These are phyloP conservation scores for Xanthoconium stramineum DNA, from an alignment of 768 basidiomycete genomes.

Conservation along the genomic window DNA sequence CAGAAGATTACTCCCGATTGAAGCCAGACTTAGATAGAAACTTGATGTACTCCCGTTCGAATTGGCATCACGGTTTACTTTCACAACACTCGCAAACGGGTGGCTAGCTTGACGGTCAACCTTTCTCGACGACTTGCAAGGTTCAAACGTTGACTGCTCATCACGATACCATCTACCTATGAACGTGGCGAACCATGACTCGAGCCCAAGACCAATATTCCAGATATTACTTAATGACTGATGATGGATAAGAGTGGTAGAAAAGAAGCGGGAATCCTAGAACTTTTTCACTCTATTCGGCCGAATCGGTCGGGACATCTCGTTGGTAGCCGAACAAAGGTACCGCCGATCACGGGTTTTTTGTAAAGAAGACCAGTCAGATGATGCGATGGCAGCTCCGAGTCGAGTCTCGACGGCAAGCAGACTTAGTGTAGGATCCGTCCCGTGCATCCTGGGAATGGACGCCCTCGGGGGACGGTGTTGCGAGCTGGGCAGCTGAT, in stretches of 20 bases:
- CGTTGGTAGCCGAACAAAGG: conserved; percentile 2
- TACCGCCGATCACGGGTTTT: conserved; percentile 24
- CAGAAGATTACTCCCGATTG: conserved; percentile 13
- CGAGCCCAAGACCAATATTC: too few species aligned
- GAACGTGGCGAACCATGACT: too few species aligned
- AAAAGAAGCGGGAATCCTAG: conserved; percentile 1
- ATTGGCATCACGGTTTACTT: neutral
- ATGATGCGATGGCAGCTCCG: neutral
- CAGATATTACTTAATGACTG: neutral
- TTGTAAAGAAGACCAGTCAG: conserved; percentile 3
- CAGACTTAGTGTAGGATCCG: too few species aligned
- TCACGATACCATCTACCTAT: too few species aligned
- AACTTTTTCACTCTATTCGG: neutral
- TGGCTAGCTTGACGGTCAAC: too few species aligned
- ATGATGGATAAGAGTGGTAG: neutral
- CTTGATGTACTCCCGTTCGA: conserved; percentile 7
- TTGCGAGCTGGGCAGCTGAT: neutral
- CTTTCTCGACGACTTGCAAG: too few species aligned
- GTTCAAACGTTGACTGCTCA: too few species aligned
- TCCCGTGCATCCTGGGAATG: too few species aligned
- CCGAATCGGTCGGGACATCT: conserved; percentile 19
- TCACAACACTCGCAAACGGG: too few species aligned
- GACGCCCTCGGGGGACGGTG: neutral
- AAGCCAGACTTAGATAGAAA: conserved; percentile 1
- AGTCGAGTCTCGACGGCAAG: too few species aligned